Conservation (phyloP, 805 yeast genomes). For the Zygosaccharomyces kombuchaensis region DNA sequence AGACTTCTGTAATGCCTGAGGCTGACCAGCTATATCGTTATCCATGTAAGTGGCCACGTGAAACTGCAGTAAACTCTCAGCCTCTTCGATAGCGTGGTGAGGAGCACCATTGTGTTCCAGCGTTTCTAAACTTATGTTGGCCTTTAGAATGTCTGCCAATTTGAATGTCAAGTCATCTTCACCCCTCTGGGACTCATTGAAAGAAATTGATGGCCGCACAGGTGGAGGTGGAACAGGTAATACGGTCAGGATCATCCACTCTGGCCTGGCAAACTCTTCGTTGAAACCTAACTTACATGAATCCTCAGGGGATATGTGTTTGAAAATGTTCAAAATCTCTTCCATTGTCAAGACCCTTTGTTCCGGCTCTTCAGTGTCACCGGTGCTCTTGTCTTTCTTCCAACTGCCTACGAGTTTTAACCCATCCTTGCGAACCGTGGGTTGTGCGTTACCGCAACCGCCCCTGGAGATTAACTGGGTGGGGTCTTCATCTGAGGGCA, state of each 20-base stretch:
- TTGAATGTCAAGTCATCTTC: slow-evolving; percentile 98
- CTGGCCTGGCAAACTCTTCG: slow-evolving; percentile 97
- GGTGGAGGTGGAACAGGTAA: slow-evolving; percentile 99
- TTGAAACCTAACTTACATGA: slow-evolving; percentile 79
- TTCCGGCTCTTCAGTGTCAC: slow-evolving; percentile 88
- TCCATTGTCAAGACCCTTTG: slow-evolving; percentile 81
- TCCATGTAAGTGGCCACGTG: slow-evolving; percentile 99
- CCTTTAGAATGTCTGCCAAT: slow-evolving; percentile 93
- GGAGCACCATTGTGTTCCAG: slow-evolving; percentile 99
- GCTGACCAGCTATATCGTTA: slow-evolving; percentile 99
- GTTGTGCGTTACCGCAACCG: slow-evolving; percentile 97
- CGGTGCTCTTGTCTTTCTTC: slow-evolving; percentile 75
- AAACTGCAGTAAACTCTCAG: slow-evolving; percentile 90
- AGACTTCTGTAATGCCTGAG: slow-evolving; percentile 96
- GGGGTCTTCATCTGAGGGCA: slow-evolving; percentile 57
- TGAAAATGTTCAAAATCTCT: slow-evolving; percentile 86
- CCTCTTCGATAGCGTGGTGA: slow-evolving; percentile 94
- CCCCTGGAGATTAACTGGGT: slow-evolving; percentile 65
- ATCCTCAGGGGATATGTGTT: slow-evolving; percentile 84
- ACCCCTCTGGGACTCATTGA: slow-evolving; percentile 96
- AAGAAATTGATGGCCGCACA: slow-evolving; percentile 96
- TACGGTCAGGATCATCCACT: slow-evolving; percentile 97
- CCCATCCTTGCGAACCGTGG: slow-evolving; percentile 93
- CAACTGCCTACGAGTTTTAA: slow-evolving; percentile 96
- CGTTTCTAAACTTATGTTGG: slow-evolving; percentile 94